Base-by-base conservation (phyloP, 2,329 filamentous ascomycete species). In the Diaporthe sp. region DNA sequence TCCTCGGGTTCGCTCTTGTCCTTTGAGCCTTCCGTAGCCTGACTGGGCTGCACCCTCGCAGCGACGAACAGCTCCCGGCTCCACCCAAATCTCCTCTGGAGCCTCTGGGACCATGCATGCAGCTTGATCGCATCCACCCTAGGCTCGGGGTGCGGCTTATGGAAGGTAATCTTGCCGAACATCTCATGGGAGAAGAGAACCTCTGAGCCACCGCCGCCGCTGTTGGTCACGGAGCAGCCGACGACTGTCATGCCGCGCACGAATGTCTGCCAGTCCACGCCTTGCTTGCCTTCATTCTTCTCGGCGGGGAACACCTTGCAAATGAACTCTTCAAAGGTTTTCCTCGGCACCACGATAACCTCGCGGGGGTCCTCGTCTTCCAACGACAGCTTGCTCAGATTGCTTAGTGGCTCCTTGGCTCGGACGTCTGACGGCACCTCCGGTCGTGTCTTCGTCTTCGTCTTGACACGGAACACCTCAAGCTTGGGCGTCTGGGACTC, bases 171-270 rank as follows among this genome's bases (percentile, higher is more conserved):
- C 25, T 37, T 57, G 20, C 49, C 57, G 37, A 37, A 71, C 17
- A 13, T n/a, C 15, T 61, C 25, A 37, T 75, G 57, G 9, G 37
- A 28, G 31, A 65, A 70, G n/a, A 55, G n/a, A 51, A 63, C 44
- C 15, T 71, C 57, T 2, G 51, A 34, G 3, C 65, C 44, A 10
- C 42, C 63, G 7, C 31, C 53, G 12, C 22, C 44, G 2, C 31
- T 7, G n/a, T 60, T 60, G 22, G 8, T 42, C 25, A 53, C 63
- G 10, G 31, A 9, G 42, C 25, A 63, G 12, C 73, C 55, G 4
- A 55, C 44, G 10, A 34, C 31, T 28, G 47, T n/a, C 53, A 71
- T 60, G 12, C 61, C 53, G 34, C 42, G 31, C 20, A 49, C 22
- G 31, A 71, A 42, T 15, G 55, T 39, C n/a, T 25, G 34, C 63